These are phyloP conservation scores for Orbilia oligospora DNA, from an alignment of 2,329 filamentous ascomycete species.

Conservation along the genomic window DNA sequence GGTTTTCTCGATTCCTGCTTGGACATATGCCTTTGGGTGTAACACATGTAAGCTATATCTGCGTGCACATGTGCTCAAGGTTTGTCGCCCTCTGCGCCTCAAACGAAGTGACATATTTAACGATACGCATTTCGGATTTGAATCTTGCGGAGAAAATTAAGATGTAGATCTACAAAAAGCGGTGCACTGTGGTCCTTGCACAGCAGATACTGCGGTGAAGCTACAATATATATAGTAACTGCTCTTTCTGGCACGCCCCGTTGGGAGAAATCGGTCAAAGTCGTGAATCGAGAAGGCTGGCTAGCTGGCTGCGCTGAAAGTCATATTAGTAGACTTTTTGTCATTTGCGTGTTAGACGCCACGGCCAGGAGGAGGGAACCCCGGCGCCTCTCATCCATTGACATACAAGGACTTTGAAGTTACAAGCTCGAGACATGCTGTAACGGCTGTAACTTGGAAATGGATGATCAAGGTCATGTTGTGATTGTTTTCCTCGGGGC, in stretches of 20 bases:
- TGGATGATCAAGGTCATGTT: constrained; percentile 49
- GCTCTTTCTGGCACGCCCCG: constrained; percentile 33
- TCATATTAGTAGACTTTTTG: neutral
- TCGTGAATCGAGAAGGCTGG: too few relatives aligned
- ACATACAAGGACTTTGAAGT: constrained; percentile 25
- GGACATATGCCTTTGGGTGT: constrained; percentile 38
- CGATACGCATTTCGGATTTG: constrained; percentile 22
- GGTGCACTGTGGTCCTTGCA: constrained; percentile 2
- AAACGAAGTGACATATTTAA: constrained; percentile 43
- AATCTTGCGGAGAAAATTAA: constrained; percentile 35
- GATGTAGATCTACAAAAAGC: neutral
- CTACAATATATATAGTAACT: constrained; percentile 13
- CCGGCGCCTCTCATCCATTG: constrained; percentile 40
- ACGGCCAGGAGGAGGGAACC: constrained; percentile 40
- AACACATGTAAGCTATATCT: constrained; percentile 39
- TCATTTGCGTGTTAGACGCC: constrained; percentile 48
- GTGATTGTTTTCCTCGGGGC: constrained; percentile 31
- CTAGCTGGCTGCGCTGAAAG: constrained; percentile 21
- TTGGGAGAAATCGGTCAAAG: constrained; percentile 14
- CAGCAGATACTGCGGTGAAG: constrained; percentile 26
- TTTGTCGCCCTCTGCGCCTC: constrained; percentile 48
- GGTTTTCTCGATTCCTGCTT: constrained; percentile 27
- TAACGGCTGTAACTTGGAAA: constrained; percentile 35
- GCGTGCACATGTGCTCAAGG: constrained; percentile 42
- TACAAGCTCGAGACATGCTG: constrained; percentile 35